These are phyloP conservation scores for Leishmania tropica DNA, from an alignment of 208 protist species.

Conservation along the genomic window DNA sequence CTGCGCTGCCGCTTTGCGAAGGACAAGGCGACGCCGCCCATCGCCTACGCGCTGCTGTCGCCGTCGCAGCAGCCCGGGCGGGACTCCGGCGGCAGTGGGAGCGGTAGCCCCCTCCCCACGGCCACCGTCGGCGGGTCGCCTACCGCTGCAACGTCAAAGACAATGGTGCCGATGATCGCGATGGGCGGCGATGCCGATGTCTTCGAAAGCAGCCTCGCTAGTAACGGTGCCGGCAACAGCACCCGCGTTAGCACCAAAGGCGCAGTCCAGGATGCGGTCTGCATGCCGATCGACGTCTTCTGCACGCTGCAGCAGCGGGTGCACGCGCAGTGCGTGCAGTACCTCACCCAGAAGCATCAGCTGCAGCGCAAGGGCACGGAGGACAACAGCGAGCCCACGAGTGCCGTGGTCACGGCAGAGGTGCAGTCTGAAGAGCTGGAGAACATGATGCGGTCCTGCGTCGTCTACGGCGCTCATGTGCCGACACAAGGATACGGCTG, in stretches of 20 bases:
- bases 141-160: not conserved
- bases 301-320: conserved; percentile 22
- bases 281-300: conserved; percentile 31
- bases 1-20: conserved; percentile 62
- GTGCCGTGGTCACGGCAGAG: not conserved
- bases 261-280: conserved; percentile 2
- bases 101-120: not conserved
- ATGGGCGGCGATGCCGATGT: not conserved
- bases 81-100: not conserved
- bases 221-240: not conserved
- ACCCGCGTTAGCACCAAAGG: not conserved
- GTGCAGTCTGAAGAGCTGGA: conserved; percentile 5
- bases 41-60: conserved; percentile 27
- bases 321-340: conserved; percentile 3
- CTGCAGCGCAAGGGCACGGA: not conserved
- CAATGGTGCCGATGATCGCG: not conserved
- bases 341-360: conserved; percentile 6
- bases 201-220: not conserved
- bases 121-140: not conserved
- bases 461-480: conserved; percentile 27
- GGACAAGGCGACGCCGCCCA: conserved; percentile 57
- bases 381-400: not conserved
- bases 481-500: conserved; percentile 11
- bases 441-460: conserved; percentile 18
- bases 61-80: not conserved